Conservation (phyloP, 2,329 filamentous ascomycete genomes). For the Neobulgaria alba region DNA sequence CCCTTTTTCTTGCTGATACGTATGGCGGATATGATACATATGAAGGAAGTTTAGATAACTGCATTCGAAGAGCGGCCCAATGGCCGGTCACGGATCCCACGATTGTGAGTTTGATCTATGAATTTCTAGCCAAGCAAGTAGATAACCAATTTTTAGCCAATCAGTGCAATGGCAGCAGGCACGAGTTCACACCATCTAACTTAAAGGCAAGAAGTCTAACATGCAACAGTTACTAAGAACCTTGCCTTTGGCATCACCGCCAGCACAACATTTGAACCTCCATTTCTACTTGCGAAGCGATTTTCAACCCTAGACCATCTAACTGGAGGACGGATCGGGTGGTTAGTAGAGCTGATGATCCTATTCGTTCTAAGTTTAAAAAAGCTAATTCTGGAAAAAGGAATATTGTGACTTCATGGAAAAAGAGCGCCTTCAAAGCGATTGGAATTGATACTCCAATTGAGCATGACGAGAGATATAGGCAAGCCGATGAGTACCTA, state of each 20-base stretch:
- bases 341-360: conserved; percentile 47
- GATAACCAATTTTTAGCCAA: conserved; percentile 38
- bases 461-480: conserved; percentile 57
- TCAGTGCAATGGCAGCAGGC: conserved; percentile 56
- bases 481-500: conserved; percentile 54
- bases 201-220: not conserved
- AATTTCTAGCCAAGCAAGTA: not conserved
- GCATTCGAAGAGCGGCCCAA: conserved; percentile 55
- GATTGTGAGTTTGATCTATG: conserved; percentile 35
- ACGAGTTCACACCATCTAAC: too few species aligned
- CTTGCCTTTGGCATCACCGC: conserved; percentile 60
- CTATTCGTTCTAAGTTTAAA: too few species aligned
- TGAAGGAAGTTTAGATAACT: conserved; percentile 45
- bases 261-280: conserved; percentile 56
- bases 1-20: conserved; percentile 53
- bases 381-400: too few species aligned
- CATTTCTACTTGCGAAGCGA: conserved; percentile 57
- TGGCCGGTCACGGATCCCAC: conserved; percentile 64
- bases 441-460: conserved; percentile 49
- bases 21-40: conserved; percentile 60
- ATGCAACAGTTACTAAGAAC: conserved; percentile 42
- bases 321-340: conserved; percentile 50
- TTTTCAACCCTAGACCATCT: conserved; percentile 60
- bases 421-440: conserved; percentile 54
- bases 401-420: conserved; percentile 60